Evolutionary conservation across 2,329 filamentous ascomycete genomes (phyloP).

Genomic region (Nannizziopsis arthrosporioides): DNA sequence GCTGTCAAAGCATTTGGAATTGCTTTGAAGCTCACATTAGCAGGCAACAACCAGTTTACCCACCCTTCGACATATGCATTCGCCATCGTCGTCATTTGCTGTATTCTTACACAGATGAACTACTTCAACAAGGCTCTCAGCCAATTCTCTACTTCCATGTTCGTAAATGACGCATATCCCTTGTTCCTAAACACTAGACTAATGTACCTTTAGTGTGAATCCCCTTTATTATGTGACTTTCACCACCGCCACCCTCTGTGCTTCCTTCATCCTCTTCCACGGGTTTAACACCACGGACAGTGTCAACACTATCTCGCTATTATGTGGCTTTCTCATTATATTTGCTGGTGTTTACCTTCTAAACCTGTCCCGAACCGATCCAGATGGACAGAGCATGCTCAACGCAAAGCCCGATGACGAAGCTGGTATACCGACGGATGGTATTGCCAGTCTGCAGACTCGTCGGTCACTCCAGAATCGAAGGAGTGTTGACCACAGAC

Average conservation of each 20-base stretch:
- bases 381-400: conserved; percentile 60
- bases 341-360: conserved; percentile 92
- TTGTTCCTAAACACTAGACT: conserved; percentile 15
- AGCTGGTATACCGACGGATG: conserved; percentile 81
- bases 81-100: conserved; percentile 80
- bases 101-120: conserved; percentile 98
- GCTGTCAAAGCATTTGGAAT: conserved; percentile 98
- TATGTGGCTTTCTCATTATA: conserved; percentile 87
- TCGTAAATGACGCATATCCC: conserved; percentile 31
- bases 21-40: conserved; percentile 86
- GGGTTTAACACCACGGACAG: conserved; percentile 91
- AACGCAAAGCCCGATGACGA: conserved; percentile 48
- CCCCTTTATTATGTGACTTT: conserved; percentile 97
- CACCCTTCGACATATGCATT: conserved; percentile 97
- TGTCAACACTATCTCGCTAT: conserved; percentile 81
- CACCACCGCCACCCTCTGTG: conserved; percentile 83
- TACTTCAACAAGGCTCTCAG: conserved; percentile 98
- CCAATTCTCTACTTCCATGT: conserved; percentile 97
- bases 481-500: conserved; percentile 53
- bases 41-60: conserved; percentile 86
- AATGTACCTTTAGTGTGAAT: conserved; percentile 55
- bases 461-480: conserved; percentile 86
- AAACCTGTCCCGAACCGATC: conserved; percentile 87
- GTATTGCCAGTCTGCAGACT: conserved; percentile 77
- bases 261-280: conserved; percentile 89